Conservation (phyloP, 2,329 filamentous ascomycete species). For the Alternaria burnsii region DNA sequence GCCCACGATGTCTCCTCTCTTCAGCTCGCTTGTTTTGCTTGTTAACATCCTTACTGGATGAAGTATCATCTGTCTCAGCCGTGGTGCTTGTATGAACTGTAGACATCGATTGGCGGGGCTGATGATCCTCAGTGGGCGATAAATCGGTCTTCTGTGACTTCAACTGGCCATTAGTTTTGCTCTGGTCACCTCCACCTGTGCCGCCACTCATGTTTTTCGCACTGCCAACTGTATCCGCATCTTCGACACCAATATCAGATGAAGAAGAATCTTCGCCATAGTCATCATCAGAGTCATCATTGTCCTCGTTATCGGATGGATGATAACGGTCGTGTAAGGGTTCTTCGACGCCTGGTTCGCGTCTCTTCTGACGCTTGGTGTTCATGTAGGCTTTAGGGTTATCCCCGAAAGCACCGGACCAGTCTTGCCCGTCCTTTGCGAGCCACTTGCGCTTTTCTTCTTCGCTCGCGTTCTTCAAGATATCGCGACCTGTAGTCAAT, state of each 20-base stretch:
- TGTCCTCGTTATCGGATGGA: conserved; percentile 55
- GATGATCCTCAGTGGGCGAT: conserved; percentile 27
- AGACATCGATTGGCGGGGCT: conserved; percentile 35
- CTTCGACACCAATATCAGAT: conserved; percentile 67
- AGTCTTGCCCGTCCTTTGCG: conserved; percentile 80
- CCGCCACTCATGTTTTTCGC: conserved; percentile 34
- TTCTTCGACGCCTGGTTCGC: conserved; percentile 64
- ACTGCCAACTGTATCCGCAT: conserved; percentile 55
- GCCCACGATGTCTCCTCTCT: conserved; percentile 83
- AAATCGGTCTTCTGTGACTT: conserved; percentile 42
- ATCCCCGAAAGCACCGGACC: conserved; percentile 84
- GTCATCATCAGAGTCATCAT: conserved; percentile 51
- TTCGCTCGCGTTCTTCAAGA: conserved; percentile 75
- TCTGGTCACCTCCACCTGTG: conserved; percentile 20
- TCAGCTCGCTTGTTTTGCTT: conserved; percentile 73
- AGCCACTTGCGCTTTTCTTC: conserved; percentile 82
- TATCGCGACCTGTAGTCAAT: conserved; percentile 79
- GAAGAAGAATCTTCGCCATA: conserved; percentile 51
- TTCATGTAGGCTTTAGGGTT: conserved; percentile 72
- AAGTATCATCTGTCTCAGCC: conserved; percentile 25
- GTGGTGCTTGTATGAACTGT: conserved; percentile 42
- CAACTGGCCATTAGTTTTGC: conserved; percentile 28
- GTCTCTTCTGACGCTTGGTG: conserved; percentile 60
- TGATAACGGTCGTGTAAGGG: conserved; percentile 62
- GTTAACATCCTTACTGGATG: conserved; percentile 66